A percentile compares a stretch with the other conserved stretches of the same genome.
Conservation (phyloP, 345 rosid genomes). For the Dimocarpus longan region DNA sequence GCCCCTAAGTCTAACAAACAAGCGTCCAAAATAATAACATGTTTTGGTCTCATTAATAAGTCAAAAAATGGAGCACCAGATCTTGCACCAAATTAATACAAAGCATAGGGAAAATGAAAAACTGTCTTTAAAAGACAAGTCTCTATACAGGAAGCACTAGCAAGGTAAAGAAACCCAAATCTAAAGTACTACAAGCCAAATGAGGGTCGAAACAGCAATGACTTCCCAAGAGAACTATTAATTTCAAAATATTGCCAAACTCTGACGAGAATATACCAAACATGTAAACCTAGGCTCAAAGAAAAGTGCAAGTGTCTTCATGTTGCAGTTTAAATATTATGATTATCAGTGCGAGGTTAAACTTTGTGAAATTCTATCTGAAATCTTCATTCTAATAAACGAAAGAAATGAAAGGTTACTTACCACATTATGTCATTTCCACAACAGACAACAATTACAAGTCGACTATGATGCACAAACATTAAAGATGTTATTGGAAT, state of each 20-base stretch:
- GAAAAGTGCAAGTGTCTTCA: background rate
- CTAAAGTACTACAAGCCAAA: background rate
- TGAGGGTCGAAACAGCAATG: background rate
- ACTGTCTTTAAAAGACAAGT: background rate
- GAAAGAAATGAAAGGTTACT: background rate
- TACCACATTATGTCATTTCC: background rate
- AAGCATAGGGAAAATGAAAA: background rate
- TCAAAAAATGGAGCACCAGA: too few species aligned
- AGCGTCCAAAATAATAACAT: too few species aligned
- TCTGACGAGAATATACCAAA: background rate
- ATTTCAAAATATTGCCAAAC: background rate
- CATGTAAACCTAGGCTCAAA: background rate
- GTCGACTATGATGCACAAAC: background rate
- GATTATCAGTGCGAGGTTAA: background rate
- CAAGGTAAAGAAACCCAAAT: background rate
- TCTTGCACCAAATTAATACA: too few species aligned
- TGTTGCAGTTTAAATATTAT: background rate
- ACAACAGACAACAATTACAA: background rate
- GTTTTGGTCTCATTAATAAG: too few species aligned
- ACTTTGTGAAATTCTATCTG: background rate
- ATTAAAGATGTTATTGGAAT: background rate
- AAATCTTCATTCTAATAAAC: background rate
- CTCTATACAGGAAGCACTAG: background rate
- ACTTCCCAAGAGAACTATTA: background rate
- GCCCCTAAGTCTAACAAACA: too few species aligned